phyloP scores from a whole-genome alignment of 345 rosid genomes.

The Viola odorata region DNA sequence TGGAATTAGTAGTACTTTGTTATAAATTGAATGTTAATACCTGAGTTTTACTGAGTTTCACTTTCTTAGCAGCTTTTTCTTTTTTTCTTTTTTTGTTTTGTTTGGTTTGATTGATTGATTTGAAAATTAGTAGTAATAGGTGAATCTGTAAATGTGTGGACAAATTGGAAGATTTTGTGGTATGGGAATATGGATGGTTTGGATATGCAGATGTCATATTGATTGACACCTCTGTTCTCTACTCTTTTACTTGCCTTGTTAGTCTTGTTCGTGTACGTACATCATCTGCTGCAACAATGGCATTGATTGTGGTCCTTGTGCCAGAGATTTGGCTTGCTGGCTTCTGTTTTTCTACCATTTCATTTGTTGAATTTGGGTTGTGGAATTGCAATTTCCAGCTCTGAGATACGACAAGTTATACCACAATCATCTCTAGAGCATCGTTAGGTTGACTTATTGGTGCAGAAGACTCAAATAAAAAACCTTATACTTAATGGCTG shows the following conservation, averaged over 20 bases:
- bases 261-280: background rate
- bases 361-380: no score
- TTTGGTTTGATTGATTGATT: background rate
- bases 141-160: background rate
- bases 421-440: no score
- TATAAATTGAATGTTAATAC: no score
- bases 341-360: no score
- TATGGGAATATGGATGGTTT: background rate
- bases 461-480: no score
- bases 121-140: constrained; percentile 13
- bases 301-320: no score
- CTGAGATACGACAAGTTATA: no score
- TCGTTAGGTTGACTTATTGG: no score
- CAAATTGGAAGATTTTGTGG: background rate
- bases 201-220: constrained; percentile 9
- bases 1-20: background rate
- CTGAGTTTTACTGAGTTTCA: no score
- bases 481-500: no score
- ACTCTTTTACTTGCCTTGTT: background rate
- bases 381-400: no score
- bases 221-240: constrained; percentile 1
- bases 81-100: background rate
- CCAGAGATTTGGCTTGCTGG: background rate
- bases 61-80: no score
- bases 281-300: background rate